Evolutionary conservation across 1,139 yeast genomes (phyloP).

Genomic region (Candida glucosophila): DNA sequence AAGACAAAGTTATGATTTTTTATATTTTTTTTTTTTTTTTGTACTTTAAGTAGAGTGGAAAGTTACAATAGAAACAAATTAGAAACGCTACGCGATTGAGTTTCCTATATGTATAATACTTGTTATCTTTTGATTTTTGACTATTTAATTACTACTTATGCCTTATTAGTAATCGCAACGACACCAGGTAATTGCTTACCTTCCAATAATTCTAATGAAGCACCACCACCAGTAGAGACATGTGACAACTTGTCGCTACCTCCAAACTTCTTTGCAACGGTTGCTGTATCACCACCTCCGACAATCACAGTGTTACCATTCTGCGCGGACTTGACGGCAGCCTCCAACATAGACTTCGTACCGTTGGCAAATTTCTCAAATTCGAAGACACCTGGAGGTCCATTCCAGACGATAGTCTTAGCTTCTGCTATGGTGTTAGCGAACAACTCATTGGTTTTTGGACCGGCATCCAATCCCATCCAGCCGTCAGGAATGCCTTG

Average conservation of each 20-base stretch:
- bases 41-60: too few species aligned
- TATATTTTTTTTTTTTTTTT: too few species aligned
- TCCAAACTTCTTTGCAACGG: constrained; percentile 96
- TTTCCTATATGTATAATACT: too few species aligned
- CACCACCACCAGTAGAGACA: constrained; percentile 99
- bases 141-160: too few species aligned
- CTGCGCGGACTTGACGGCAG: constrained; percentile 76
- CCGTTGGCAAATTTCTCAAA: constrained; percentile 84
- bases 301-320: constrained; percentile 90
- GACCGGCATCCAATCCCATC: constrained; percentile 95
- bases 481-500: constrained; percentile 88
- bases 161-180: constrained; percentile 71
- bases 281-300: constrained; percentile 99
- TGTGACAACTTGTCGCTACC: constrained; percentile 91
- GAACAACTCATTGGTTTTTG: constrained; percentile 71
- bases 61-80: too few species aligned
- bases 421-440: constrained; percentile 77
- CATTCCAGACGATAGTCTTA: constrained; percentile 97
- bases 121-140: too few species aligned
- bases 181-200: constrained; percentile 98
- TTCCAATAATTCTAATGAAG: constrained; percentile 93
- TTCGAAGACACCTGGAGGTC: constrained; percentile 99
- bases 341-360: constrained; percentile 82
- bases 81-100: too few species aligned
- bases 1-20: constrained; percentile 27